Percentiles rank a stretch among this genome's conserved stretches.
Evolutionary conservation across 2,329 filamentous ascomycete genomes (phyloP).

Genomic region (Hirsutella rhossiliensis): DNA sequence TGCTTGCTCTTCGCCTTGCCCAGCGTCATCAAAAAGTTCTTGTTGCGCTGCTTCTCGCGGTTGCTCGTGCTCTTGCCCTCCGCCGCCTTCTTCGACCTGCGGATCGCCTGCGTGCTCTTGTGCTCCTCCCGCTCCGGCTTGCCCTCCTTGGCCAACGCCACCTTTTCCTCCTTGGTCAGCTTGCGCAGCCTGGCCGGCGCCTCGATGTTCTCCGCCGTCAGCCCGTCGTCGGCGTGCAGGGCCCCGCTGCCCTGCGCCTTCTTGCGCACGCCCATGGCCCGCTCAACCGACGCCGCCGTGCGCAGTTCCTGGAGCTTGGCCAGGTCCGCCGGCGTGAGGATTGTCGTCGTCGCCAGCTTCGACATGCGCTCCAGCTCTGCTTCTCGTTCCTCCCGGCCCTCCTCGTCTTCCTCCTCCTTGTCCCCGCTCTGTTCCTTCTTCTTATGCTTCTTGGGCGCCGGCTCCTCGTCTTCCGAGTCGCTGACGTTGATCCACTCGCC

Average conservation of each 20-base stretch:
- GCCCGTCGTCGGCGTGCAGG: conserved; percentile 71
- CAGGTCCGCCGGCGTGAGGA: conserved; percentile 92
- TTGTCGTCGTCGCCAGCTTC: conserved; percentile 80
- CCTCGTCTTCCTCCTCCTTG: conserved; percentile 22
- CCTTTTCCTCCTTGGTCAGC: conserved; percentile 77
- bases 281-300: conserved; percentile 57
- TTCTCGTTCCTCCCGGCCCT: conserved; percentile 30
- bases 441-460: conserved; percentile 36
- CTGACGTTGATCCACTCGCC: conserved; percentile 91
- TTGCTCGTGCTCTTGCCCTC: conserved; percentile 96
- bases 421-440: conserved; percentile 18
- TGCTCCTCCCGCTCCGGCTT: conserved; percentile 69
- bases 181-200: conserved; percentile 73
- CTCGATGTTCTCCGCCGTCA: conserved; percentile 88
- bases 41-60: conserved; percentile 89
- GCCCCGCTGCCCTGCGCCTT: conserved; percentile 31
- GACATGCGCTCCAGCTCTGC: conserved; percentile 41
- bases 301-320: conserved; percentile 86
- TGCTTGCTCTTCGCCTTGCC: conserved; percentile 93
- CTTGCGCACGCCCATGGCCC: conserved; percentile 40
- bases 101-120: conserved; percentile 72
- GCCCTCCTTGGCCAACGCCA: conserved; percentile 72
- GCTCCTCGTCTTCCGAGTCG: conserved; percentile 67
- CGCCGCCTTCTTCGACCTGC: conserved; percentile 75
- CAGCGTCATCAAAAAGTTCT: conserved; percentile 98